Conservation (phyloP, 805 yeast species). For the Kuraishia hungarica region DNA sequence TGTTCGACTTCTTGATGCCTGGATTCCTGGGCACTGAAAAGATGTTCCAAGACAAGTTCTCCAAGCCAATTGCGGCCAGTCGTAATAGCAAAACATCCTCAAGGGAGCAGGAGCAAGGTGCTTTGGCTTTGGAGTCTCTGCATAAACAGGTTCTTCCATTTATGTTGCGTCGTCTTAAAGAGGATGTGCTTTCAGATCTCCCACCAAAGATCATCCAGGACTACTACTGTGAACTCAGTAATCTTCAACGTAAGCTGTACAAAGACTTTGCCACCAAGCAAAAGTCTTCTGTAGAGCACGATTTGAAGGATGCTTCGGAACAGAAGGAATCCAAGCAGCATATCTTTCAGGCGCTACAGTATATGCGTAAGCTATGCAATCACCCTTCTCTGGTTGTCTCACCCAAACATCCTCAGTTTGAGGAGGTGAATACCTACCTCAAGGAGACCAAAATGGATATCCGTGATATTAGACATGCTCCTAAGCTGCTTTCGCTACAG, state of each 20-base stretch:
- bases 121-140: conserved; percentile 87
- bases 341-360: conserved; percentile 94
- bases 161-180: conserved; percentile 91
- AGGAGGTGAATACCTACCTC: conserved; percentile 57
- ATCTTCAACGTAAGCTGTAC: conserved; percentile 79
- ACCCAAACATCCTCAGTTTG: conserved; percentile 74
- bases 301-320: conserved; percentile 33
- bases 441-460: conserved; percentile 48
- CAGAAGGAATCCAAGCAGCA: conserved; percentile 61
- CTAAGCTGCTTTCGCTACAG: conserved; percentile 77
- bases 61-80: conserved; percentile 96
- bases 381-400: conserved; percentile 89
- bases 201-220: conserved; percentile 99
- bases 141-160: conserved; percentile 97
- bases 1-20: conserved; percentile 97
- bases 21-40: conserved; percentile 96
- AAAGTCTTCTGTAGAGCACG: conserved; percentile 59
- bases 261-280: conserved; percentile 86
- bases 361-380: conserved; percentile 94
- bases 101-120: conserved; percentile 95
- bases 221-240: conserved; percentile 93
- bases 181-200: conserved; percentile 88
- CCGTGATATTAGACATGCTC: conserved; percentile 77
- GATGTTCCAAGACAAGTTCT: conserved; percentile 86
- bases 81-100: conserved; percentile 82